Base-by-base conservation (phyloP, 768 basidiomycete species). In the Pholiota molesta region DNA sequence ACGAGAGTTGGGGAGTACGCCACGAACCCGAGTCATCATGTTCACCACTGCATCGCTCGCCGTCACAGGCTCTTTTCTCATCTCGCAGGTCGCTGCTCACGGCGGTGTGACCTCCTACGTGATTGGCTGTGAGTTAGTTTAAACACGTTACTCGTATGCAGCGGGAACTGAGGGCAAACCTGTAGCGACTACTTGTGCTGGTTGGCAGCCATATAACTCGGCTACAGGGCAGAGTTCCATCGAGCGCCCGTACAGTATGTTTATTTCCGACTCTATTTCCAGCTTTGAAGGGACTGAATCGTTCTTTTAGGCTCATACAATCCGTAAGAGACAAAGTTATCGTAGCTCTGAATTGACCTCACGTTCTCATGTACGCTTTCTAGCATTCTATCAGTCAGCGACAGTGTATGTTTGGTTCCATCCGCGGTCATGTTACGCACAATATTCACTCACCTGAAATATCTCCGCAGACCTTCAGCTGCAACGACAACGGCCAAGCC, bases 171-270 rank as follows among this genome's bases (percentile, higher is more conserved):
- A 57, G 17, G n/a, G 42, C 17, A 21, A 19, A 28, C 17, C 11
- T 37, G 21, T 49, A 74, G 74, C 71, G 53, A 69, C 69, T 29
- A 72, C 67, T 10, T 74, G 71, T 62, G n/a, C 68, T 2, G 76
- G 77, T 51, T 78, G 75, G 74, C 67, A 66, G 54, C 75, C 77
- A n/a, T 78, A 76, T 65, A 78, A 76, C 67, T 68, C 68, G 5
- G 65, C 75, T 39, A 67, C 61, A 52, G 73, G 75, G 45, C 77
- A 78, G 54, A 68, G 64, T 35, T 71, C 75, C 35, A 76, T 78
- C 47, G 76, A 70, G 52, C 69, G 76, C 26, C 74, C 74, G 0
- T 76, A 74, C 64, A 76, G 72, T 74, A 62, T 26, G 72, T 44
- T 54, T 23, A 19, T 6, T 17, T 6, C 13, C n/a, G 2, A 5